Evolutionary conservation across 495 filamentous ascomycete genomes (phyloP), one percentile per base, ranked within the genome.

Genomic region (Podospora conica): DNA sequence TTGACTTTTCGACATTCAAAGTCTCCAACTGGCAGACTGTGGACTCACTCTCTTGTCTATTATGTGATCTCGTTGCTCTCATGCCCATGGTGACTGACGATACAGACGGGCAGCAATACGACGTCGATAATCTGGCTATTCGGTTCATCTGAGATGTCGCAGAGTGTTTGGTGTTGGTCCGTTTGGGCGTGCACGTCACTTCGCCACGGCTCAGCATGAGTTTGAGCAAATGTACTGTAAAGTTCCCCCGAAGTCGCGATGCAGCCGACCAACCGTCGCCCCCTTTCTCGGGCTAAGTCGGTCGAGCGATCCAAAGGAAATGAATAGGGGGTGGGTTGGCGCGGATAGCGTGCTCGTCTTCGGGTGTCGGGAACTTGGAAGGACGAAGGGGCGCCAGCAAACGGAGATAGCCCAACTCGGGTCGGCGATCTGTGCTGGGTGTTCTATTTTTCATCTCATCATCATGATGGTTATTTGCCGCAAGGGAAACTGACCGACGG

Each of bases 121-220:
- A 55, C 53, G 54, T 64, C 25, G 54, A 64, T 27, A 64, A 53
- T 56, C 25, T 56, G 53, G 61, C 61, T 55, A 9, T 23, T 27
- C 33, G 48, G 60, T 12, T 63, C 33, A 63, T 54, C 21, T 24
- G n/a, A 23, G 25, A n/a, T 29, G 53, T 48, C 53, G 25, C 48
- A 57, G 61, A 64, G 31, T 57, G 12, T 20, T 22, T 22, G 55
- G 15, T 23, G 53, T 40, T 64, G 62, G 54, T 63, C 48, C 61
- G 61, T 23, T 59, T 59, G 24, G 5, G 23, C 21, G 55, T 25
- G 55, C 55, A 56, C 21, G 55, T 11, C 24, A 56, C 20, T 48
- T 48, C 40, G 40, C 40, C 40, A 48, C 40, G 40, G 18, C 40
- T 6, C 40, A 48, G 40, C 40, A 48, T 48, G 40, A 48, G 15